phyloP scores from a whole-genome alignment of 768 basidiomycete species.

The Xanthoconium purpureum region DNA sequence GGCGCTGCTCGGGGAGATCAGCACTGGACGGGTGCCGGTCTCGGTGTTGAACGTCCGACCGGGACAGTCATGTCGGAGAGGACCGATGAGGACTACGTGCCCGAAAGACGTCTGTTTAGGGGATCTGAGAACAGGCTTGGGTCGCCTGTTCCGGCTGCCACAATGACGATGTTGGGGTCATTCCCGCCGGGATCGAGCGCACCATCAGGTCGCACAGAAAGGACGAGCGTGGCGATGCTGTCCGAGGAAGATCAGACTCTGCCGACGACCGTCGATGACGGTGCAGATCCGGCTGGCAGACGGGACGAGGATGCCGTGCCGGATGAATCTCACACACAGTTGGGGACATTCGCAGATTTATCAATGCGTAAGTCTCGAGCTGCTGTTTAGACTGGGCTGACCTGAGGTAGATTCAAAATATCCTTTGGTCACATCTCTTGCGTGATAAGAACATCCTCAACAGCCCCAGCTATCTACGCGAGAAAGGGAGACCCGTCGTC shows the following conservation, averaged over 20 bases:
- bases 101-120: too few relatives aligned
- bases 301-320: slow-evolving; percentile 77
- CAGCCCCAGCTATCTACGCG: slow-evolving; percentile 69
- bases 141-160: slow-evolving; percentile 23
- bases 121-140: too few relatives aligned
- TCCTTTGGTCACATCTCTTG: slow-evolving; percentile 73
- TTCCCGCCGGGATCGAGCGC: slow-evolving; percentile 40
- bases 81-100: too few relatives aligned
- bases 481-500: slow-evolving; percentile 67
- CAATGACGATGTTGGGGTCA: slow-evolving; percentile 49
- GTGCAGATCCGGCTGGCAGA: slow-evolving; percentile 89
- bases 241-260: slow-evolving; percentile 81
- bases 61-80: too few relatives aligned
- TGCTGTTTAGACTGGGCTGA: neutral
- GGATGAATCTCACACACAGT: slow-evolving; percentile 94
- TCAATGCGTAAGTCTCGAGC: slow-evolving; percentile 71
- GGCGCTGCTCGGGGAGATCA: too few relatives aligned
- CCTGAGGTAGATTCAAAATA: slow-evolving; percentile 54
- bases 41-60: too few relatives aligned
- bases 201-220: slow-evolving; percentile 24
- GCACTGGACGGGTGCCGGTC: too few relatives aligned
- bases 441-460: slow-evolving; percentile 58
- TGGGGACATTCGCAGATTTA: slow-evolving; percentile 77
- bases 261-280: slow-evolving; percentile 86
- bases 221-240: slow-evolving; percentile 42